Percentiles rank a stretch among this genome's conserved stretches.
These are phyloP conservation scores for Lichtheimia ramosa DNA, from an alignment of 371 early-diverging fungal species.

Conservation along the genomic window DNA sequence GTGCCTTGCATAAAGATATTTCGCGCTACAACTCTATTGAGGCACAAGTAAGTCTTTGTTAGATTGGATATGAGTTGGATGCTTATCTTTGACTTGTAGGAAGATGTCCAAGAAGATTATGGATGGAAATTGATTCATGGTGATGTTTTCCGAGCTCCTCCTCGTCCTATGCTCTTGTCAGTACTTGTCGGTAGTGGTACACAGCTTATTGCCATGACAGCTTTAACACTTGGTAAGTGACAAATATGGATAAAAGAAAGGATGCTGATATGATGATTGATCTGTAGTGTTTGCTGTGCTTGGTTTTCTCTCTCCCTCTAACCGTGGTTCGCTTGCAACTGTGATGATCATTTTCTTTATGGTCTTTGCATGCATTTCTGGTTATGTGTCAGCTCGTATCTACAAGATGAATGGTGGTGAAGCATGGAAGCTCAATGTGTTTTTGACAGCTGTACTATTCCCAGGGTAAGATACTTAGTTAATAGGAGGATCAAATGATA, in stretches of 20 bases:
- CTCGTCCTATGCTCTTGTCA: constrained; percentile 74
- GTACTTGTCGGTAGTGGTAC: constrained; percentile 91
- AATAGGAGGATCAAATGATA: background rate
- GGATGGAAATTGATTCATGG: constrained; percentile 95
- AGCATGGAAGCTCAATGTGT: constrained; percentile 79
- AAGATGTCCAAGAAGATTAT: constrained; percentile 87
- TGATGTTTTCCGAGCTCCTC: constrained; percentile 90
- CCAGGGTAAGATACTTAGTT: constrained; percentile 64
- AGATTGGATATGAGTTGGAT: background rate
- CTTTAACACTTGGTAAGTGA: constrained; percentile 61
- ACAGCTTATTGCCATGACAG: constrained; percentile 87
- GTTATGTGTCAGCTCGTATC: constrained; percentile 84
- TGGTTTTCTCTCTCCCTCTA: constrained; percentile 95
- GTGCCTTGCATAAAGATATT: constrained; percentile 87
- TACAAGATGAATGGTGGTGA: constrained; percentile 96
- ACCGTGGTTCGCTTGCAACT: constrained; percentile 90
- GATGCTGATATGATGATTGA: background rate
- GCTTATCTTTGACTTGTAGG: constrained; percentile 36
- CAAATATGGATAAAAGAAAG: background rate
- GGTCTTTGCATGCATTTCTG: constrained; percentile 82
- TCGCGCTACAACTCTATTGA: constrained; percentile 73
- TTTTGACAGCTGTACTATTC: constrained; percentile 82
- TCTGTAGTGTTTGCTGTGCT: constrained; percentile 85
- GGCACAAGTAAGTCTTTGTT: constrained; percentile 50
- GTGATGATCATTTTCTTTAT: constrained; percentile 90